Conservation (phyloP, 2,329 filamentous ascomycete species). For the Emydomyces testavorans region DNA sequence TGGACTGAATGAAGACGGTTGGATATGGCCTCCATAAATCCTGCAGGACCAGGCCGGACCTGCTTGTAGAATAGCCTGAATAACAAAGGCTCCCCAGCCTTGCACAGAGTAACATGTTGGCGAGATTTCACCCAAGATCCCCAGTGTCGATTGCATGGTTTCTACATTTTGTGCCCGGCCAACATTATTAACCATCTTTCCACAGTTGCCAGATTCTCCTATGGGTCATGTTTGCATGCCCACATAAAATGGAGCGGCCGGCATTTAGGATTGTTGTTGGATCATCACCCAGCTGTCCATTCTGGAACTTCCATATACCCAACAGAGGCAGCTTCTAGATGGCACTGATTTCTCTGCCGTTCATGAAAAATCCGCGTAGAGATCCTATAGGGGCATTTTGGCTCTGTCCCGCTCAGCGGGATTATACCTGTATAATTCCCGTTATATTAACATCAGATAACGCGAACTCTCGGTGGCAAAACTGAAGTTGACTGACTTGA, state of each 20-base stretch:
- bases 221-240: no score
- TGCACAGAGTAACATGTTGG: neutral
- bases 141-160: no score
- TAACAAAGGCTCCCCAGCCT: neutral
- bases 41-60: neutral
- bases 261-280: no score
- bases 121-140: neutral
- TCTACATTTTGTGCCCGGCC: no score
- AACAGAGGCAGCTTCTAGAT: neutral
- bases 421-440: constrained; percentile 33
- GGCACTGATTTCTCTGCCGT: neutral
- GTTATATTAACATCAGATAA: constrained; percentile 2
- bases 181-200: no score
- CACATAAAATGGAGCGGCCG: no score
- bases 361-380: neutral
- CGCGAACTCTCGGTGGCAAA: neutral
- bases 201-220: no score
- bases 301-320: neutral
- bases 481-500: constrained; percentile 66
- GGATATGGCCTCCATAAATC: neutral
- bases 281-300: neutral
- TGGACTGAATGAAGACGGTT: neutral
- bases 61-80: neutral
- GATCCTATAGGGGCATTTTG: constrained; percentile 24
- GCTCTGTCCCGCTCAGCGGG: constrained; percentile 39